phyloP scores from a whole-genome alignment of 805 yeast species.

The Isabelozyma pseudorhagii region DNA sequence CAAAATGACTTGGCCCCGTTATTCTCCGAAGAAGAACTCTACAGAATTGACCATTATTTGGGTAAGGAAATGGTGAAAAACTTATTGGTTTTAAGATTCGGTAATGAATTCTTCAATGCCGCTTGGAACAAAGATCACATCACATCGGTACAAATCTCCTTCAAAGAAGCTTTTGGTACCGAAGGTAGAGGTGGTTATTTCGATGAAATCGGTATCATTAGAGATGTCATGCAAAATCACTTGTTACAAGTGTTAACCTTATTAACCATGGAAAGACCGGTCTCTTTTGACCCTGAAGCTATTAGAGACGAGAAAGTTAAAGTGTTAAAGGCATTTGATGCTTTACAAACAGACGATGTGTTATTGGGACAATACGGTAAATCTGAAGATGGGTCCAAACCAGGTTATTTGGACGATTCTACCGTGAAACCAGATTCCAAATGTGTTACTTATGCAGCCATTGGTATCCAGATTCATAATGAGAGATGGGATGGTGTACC shows the following conservation, averaged over 20 bases:
- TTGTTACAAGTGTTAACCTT: constrained; percentile 87
- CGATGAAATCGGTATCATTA: constrained; percentile 89
- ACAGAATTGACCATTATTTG: constrained; percentile 94
- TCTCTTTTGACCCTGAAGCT: constrained; percentile 85
- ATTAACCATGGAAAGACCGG: constrained; percentile 94
- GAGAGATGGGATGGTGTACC: constrained; percentile 99
- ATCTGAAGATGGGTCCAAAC: constrained; percentile 85
- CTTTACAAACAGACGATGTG: constrained; percentile 62
- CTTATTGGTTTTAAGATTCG: constrained; percentile 82
- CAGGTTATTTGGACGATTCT: constrained; percentile 88
- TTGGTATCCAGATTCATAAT: constrained; percentile 73
- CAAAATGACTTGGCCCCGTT: constrained; percentile 78
- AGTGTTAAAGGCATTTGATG: constrained; percentile 76
- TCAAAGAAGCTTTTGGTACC: constrained; percentile 98
- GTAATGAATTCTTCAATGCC: constrained; percentile 83
- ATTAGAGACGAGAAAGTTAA: constrained; percentile 95
- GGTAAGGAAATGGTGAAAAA: constrained; percentile 99
- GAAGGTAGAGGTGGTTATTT: constrained; percentile 99
- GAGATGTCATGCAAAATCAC: constrained; percentile 99
- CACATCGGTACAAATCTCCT: constrained; percentile 78
- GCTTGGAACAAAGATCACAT: constrained; percentile 84
- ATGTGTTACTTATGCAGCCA: constrained; percentile 90
- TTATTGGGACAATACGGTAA: constrained; percentile 84
- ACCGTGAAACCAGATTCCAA: constrained; percentile 80
- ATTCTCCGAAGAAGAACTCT: constrained; percentile 87